These are phyloP conservation scores for Eucommia ulmoides DNA, from an alignment of 257 asterid species.

Conservation along the genomic window DNA sequence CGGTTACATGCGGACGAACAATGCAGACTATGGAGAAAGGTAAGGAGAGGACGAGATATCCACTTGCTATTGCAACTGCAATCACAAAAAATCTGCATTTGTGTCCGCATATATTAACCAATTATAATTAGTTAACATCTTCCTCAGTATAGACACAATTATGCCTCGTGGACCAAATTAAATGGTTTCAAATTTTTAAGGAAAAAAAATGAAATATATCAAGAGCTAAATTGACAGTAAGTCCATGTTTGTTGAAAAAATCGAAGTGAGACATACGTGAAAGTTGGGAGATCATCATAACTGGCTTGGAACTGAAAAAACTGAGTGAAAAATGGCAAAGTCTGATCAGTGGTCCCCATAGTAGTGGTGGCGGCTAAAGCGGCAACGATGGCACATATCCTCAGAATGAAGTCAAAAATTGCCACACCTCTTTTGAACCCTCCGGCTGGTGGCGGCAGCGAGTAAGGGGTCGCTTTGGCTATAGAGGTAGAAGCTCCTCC, in stretches of 20 bases:
- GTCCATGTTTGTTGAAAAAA: too few relatives aligned
- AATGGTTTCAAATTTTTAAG: too few relatives aligned
- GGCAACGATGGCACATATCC: slow-evolving; percentile 53
- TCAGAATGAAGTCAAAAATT: slow-evolving; percentile 59
- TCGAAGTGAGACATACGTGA: slow-evolving; percentile 36
- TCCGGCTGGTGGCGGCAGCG: slow-evolving; percentile 10
- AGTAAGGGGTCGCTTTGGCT: background rate
- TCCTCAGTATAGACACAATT: too few relatives aligned
- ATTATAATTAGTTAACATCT: too few relatives aligned
- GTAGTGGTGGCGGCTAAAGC: slow-evolving; percentile 56
- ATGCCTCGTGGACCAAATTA: too few relatives aligned
- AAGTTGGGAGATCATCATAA: slow-evolving; percentile 73
- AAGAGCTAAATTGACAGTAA: too few relatives aligned
- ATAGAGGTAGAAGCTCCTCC: slow-evolving; percentile 13
- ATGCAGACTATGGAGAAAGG: slow-evolving; percentile 77
- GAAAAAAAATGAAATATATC: too few relatives aligned
- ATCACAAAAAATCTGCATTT: slow-evolving; percentile 49
- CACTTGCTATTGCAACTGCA: slow-evolving; percentile 65
- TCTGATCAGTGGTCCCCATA: slow-evolving; percentile 78
- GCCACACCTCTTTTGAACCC: slow-evolving; percentile 48
- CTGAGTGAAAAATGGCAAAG: slow-evolving; percentile 76
- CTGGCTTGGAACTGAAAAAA: slow-evolving; percentile 75
- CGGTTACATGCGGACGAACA: slow-evolving; percentile 52
- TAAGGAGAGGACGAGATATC: slow-evolving; percentile 66
- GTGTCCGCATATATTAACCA: too few relatives aligned